Evolutionary conservation across 176 grass and related monocot species (phyloP), one percentile per base, ranked within the genome.

Genomic region (Eleusine indica): DNA sequence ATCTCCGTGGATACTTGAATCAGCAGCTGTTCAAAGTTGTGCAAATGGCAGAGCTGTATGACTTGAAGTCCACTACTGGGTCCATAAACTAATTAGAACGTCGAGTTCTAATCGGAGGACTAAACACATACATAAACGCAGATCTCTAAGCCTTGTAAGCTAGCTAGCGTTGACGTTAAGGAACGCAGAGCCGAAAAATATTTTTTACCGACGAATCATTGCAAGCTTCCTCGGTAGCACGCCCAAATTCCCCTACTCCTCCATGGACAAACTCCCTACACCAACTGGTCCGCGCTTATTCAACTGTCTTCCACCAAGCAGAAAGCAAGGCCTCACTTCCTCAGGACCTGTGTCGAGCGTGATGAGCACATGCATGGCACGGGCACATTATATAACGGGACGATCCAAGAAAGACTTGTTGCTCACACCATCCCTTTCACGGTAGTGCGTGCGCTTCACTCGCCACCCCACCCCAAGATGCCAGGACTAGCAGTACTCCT

Each of bases 351-450:
- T 71, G 75, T 88, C 86, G 80, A 79, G 46, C 18, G 35, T 21
- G 4, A 49, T 12, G 37, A 57, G 28, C 69, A 43, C 8, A 32
- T 80, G 87, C 82, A 56, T 11, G 29, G 15, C 32, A 43, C 0
- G 58, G n/a, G 10, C 77, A 38, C 42, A 81, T 76, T 85, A 64
- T 81, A 82, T 70, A 72, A 56, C 51, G 32, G 32, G 32, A 6
- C 4, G 39, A 76, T 61, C 75, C 71, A 19, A 38, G 53, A 76
- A 81, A 77, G 56, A 39, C 82, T 89, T 89, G 25, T 2, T 46
- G 54, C 77, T 89, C 83, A 89, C 82, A 56, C 0, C 82, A 84
- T 88, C 61, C 51, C 75, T 13, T 84, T 89, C 82, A 12, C 10
- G 56, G 87, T 14, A 68, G 64, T 76, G 68, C 61, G 68, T 72